Evolutionary conservation across 2,329 filamentous ascomycete species (phyloP), one percentile per base, ranked within the genome.

Genomic region (Colletotrichum viniferum): DNA sequence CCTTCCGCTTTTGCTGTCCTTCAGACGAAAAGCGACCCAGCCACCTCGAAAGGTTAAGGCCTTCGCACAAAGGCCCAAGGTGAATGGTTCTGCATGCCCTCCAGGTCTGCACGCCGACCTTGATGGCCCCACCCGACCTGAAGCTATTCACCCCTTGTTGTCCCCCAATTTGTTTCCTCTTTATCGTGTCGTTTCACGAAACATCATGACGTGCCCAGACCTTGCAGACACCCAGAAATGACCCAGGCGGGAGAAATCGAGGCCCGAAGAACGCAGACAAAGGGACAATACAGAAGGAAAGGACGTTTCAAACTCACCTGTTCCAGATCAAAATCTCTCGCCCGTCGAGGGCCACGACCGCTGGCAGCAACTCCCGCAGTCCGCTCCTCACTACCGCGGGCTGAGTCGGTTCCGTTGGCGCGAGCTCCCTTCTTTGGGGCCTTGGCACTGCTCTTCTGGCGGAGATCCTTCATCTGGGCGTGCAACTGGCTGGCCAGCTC

Each of bases 291-390:
- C 74, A 74, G 64, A 73, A 69, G 63, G 76, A 68, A 76, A 77
- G 76, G 68, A 32, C 77, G 76, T 63, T 74, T 72, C 43, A 32
- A 28, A 89, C 91, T 89, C 83, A 96, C 95, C 88, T 93, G 93
- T 83, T 97, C 95, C 69, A 97, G 89, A 77, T 97, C 95, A 83
- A 93, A 95, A 80, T 97, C 95, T 76, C 95, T 91, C 76, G 92
- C 91, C 79, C 95, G 89, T 83, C 95, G 92, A 65, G 93, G 93
- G 21, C 94, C 94, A 76, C 94, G 88, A 13, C 90, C 89, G 77
- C 90, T 88, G 69, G 92, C 89, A 62, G 90, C 88, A 64, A 90
- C 88, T 36, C 87, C 89, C 36, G 91, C 91, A 73, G 92, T 92
- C 68, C 94, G 90, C 85, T 96, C 95, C 85, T 96, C 95, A 83